These are phyloP conservation scores for Parachlorella kessleri DNA, from an alignment of 139 green algal species.

Conservation along the genomic window DNA sequence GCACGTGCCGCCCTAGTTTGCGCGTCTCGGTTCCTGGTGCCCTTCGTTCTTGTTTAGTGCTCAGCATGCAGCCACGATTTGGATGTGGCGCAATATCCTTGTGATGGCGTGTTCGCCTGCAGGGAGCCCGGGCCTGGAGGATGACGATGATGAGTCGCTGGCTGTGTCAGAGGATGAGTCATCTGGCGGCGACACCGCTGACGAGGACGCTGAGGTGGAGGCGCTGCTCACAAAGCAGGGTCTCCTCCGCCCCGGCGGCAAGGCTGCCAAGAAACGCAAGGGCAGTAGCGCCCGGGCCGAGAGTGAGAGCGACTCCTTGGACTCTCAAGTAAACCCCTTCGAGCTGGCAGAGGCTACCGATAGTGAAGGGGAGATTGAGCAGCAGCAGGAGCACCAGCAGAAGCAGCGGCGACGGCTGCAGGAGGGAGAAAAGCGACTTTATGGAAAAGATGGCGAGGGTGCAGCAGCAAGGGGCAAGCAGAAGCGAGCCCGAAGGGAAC, in stretches of 20 bases:
- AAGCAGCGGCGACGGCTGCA: constrained; percentile 7
- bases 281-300: not conserved
- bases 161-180: not conserved
- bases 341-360: constrained; percentile 28
- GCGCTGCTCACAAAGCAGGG: not conserved
- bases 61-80: no score
- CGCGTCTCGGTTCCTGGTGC: no score
- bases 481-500: constrained; percentile 7
- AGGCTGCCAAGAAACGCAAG: no score
- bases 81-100: no score
- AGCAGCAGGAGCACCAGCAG: not conserved
- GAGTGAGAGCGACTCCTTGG: not conserved
- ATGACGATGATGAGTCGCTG: not conserved
- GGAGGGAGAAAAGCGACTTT: constrained; percentile 1
- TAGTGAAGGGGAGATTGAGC: constrained; percentile 12
- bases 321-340: constrained; percentile 35
- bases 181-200: constrained; percentile 3
- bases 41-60: no score
- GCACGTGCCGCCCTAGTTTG: no score
- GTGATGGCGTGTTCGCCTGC: no score
- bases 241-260: no score
- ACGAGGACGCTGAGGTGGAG: constrained; percentile 16
- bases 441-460: not conserved
- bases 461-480: not conserved
- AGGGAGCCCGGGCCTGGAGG: not conserved